A percentile compares a stretch with the other conserved stretches of the same genome.
Conservation (phyloP, 805 yeast species). For the Candida awuae region DNA sequence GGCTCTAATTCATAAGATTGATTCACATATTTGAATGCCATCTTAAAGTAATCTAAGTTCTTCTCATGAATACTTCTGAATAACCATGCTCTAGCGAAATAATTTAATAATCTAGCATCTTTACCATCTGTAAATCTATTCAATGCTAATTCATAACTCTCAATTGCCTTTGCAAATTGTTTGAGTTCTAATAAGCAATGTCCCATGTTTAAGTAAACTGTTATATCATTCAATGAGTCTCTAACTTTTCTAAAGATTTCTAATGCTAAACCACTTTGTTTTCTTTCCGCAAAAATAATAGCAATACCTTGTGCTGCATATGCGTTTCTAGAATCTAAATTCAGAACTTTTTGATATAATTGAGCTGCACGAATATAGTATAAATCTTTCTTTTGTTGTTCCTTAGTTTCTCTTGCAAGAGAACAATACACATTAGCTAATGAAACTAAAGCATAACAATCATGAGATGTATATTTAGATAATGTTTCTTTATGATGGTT, state of each 20-base stretch:
- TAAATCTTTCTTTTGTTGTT: slow-evolving; percentile 51
- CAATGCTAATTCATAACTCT: slow-evolving; percentile 76
- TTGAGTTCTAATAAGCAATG: slow-evolving; percentile 78
- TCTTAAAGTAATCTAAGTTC: slow-evolving; percentile 49
- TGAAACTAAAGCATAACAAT: slow-evolving; percentile 79
- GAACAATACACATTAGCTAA: slow-evolving; percentile 80
- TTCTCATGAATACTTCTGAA: slow-evolving; percentile 65
- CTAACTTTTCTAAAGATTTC: slow-evolving; percentile 83
- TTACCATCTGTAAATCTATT: slow-evolving; percentile 52
- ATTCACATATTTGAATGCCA: slow-evolving; percentile 55
- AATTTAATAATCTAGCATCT: slow-evolving; percentile 59
- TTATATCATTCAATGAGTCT: slow-evolving; percentile 79
- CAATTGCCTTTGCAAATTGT: slow-evolving; percentile 80
- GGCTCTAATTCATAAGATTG: slow-evolving; percentile 42
- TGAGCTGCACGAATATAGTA: slow-evolving; percentile 88
- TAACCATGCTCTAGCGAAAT: slow-evolving; percentile 85
- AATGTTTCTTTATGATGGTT: slow-evolving; percentile 79
- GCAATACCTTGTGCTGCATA: slow-evolving; percentile 98
- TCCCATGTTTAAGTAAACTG: slow-evolving; percentile 79
- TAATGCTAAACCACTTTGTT: slow-evolving; percentile 65
- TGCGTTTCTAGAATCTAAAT: slow-evolving; percentile 75
- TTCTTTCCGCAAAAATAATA: slow-evolving; percentile 80
- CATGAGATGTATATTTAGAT: slow-evolving; percentile 77
- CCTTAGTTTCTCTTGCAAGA: slow-evolving; percentile 72
- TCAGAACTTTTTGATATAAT: slow-evolving; percentile 78